Percentiles rank a stretch among this genome's conserved stretches.
phyloP scores from a whole-genome alignment of 768 basidiomycete genomes.

The Suillus brevipes region DNA sequence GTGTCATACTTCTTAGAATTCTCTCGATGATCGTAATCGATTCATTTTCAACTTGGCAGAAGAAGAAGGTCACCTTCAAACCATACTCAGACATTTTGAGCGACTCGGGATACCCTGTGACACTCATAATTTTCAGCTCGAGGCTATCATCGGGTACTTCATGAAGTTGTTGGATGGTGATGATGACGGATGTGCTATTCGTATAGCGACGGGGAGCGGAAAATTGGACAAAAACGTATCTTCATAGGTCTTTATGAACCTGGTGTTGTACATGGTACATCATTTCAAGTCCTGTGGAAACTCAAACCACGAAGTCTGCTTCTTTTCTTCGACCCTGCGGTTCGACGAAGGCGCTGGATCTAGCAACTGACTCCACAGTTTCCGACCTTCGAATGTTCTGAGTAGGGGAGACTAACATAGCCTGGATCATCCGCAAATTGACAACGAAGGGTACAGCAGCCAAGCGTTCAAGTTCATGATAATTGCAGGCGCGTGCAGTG shows the following conservation, averaged over 20 bases:
- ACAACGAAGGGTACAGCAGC: neutral
- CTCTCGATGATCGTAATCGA: neutral
- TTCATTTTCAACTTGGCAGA: neutral
- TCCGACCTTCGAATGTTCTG: neutral
- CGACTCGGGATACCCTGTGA: conserved; percentile 1
- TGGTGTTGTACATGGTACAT: neutral
- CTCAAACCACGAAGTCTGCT: neutral
- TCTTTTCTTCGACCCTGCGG: neutral
- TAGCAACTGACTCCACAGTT: neutral
- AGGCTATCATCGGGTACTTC: conserved; percentile 1
- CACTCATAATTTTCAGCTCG: conserved; percentile 7
- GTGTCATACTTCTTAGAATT: too few relatives aligned
- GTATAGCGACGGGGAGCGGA: conserved; percentile 3
- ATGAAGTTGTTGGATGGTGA: conserved; percentile 5
- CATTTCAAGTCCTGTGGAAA: neutral
- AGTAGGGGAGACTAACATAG: neutral
- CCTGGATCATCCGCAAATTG: neutral
- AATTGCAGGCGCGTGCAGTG: neutral
- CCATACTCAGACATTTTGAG: neutral
- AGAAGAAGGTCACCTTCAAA: neutral
- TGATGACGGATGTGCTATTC: conserved; percentile 11
- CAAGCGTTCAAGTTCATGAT: neutral
- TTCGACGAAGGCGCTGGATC: neutral
- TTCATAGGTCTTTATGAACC: neutral
- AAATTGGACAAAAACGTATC: conserved; percentile 6